Percentiles rank a stretch among this genome's conserved stretches.
phyloP scores from a whole-genome alignment of 2,329 filamentous ascomycete genomes.

The Hypomyces rosellus region DNA sequence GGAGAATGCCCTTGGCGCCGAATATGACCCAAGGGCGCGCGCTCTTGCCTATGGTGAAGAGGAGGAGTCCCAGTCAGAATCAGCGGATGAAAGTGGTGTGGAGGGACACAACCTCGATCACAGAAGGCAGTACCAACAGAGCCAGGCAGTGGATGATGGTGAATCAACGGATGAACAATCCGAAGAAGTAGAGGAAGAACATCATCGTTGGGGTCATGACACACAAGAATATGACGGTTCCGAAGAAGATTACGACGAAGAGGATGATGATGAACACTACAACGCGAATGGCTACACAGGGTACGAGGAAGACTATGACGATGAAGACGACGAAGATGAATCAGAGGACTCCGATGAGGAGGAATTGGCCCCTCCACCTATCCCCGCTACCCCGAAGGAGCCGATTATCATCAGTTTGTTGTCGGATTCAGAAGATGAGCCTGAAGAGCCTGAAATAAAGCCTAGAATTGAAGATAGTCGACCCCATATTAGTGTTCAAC shows the following conservation, averaged over 20 bases:
- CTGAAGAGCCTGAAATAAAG: neutral
- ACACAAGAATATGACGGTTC: neutral
- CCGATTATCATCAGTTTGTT: constrained; percentile 42
- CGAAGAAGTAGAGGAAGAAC: neutral
- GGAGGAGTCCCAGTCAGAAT: neutral
- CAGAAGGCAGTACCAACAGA: neutral
- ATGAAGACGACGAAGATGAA: constrained; percentile 22
- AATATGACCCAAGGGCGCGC: too few relatives aligned
- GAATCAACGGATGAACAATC: neutral
- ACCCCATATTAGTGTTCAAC: neutral
- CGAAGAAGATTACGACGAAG: constrained; percentile 15
- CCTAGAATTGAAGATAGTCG: neutral
- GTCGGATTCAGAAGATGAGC: constrained; percentile 41
- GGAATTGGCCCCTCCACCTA: constrained; percentile 1
- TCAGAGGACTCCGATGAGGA: constrained; percentile 13
- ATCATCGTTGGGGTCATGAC: too few relatives aligned
- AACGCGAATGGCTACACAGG: constrained; percentile 16
- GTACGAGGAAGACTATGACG: constrained; percentile 19
- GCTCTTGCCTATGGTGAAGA: neutral
- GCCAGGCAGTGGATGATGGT: neutral
- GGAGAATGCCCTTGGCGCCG: neutral
- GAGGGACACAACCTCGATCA: neutral
- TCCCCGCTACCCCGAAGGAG: constrained; percentile 19
- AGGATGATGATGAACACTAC: constrained; percentile 12
- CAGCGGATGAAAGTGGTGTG: neutral